Conservation (phyloP, 352 stramenopile genomes). For the Globisporangium spinosum region DNA sequence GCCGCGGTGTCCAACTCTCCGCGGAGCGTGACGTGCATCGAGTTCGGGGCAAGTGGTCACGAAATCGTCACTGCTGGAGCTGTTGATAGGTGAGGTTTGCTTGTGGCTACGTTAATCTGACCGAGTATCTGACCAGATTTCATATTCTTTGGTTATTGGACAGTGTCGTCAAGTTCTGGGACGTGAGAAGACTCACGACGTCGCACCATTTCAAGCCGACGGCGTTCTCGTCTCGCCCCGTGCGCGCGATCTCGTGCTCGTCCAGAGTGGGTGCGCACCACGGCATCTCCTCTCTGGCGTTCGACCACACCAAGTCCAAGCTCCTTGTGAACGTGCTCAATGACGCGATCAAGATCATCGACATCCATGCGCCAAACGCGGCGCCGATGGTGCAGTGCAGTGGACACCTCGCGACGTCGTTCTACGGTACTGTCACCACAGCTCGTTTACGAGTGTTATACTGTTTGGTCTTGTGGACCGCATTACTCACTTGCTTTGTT, state of each 20-base stretch:
- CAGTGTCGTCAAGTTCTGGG: slow-evolving; percentile 67
- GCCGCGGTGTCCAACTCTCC: slow-evolving; percentile 20
- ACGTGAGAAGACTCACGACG: slow-evolving; percentile 39
- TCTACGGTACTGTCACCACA: slow-evolving; percentile 44
- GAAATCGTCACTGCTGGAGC: slow-evolving; percentile 57
- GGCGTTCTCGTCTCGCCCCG: slow-evolving; percentile 23
- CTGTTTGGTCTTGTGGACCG: not conserved
- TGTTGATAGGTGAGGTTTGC: slow-evolving; percentile 33
- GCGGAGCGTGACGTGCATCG: slow-evolving; percentile 69
- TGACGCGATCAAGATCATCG: slow-evolving; percentile 53
- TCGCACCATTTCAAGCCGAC: slow-evolving; percentile 16
- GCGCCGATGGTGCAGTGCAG: slow-evolving; percentile 33
- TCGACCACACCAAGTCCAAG: slow-evolving; percentile 28
- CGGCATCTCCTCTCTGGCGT: slow-evolving; percentile 55
- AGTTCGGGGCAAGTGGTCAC: slow-evolving; percentile 38
- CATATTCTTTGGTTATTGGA: not conserved
- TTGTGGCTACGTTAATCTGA: not conserved
- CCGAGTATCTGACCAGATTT: not conserved
- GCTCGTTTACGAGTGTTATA: not conserved
- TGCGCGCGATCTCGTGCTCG: slow-evolving; percentile 40
- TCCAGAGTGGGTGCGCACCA: slow-evolving; percentile 29
- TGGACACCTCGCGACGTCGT: slow-evolving; percentile 56
- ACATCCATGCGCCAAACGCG: slow-evolving; percentile 21
- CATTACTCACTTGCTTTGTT: not conserved
- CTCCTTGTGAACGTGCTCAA: slow-evolving; percentile 65